Percentiles rank a stretch among this genome's conserved stretches.
phyloP scores from a whole-genome alignment of 2,329 filamentous ascomycete genomes.

The Pseudogymnoascus sp. region DNA sequence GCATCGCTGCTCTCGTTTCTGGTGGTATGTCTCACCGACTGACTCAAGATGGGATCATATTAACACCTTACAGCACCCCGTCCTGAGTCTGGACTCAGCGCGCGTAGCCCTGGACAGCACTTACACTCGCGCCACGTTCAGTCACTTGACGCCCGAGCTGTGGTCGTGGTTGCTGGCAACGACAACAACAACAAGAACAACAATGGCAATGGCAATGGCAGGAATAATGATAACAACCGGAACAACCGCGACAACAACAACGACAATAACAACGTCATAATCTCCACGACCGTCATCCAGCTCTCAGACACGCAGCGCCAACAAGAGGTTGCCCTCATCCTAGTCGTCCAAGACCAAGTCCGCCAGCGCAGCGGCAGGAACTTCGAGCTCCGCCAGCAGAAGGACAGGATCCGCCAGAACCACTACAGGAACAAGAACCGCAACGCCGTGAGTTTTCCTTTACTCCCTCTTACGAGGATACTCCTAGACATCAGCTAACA shows the following conservation, averaged over 20 bases:
- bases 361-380: slow-evolving; percentile 9
- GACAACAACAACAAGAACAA: background rate
- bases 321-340: slow-evolving; percentile 13
- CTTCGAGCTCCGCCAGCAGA: slow-evolving; percentile 13
- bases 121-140: slow-evolving; percentile 18
- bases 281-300: background rate
- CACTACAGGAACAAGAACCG: slow-evolving; percentile 23
- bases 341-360: slow-evolving; percentile 15
- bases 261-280: background rate
- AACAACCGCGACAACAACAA: slow-evolving; percentile 8
- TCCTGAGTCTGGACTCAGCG: slow-evolving; percentile 17
- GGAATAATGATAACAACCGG: slow-evolving; percentile 11
- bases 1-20: slow-evolving; percentile 19
- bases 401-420: slow-evolving; percentile 26
- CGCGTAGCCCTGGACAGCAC: slow-evolving; percentile 12
- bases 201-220: background rate
- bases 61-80: slow-evolving; percentile 20
- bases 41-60: background rate
- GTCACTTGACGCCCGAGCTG: slow-evolving; percentile 18
- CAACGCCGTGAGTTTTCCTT: slow-evolving; percentile 22
- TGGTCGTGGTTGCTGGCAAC: slow-evolving; percentile 2
- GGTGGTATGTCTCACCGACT: slow-evolving; percentile 18
- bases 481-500: slow-evolving; percentile 13
- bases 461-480: too few relatives aligned
- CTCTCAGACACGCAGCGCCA: slow-evolving; percentile 9